Evolutionary conservation across 805 yeast genomes (phyloP), one percentile per base, ranked within the genome.

Genomic region (Limtongia smithiae): DNA sequence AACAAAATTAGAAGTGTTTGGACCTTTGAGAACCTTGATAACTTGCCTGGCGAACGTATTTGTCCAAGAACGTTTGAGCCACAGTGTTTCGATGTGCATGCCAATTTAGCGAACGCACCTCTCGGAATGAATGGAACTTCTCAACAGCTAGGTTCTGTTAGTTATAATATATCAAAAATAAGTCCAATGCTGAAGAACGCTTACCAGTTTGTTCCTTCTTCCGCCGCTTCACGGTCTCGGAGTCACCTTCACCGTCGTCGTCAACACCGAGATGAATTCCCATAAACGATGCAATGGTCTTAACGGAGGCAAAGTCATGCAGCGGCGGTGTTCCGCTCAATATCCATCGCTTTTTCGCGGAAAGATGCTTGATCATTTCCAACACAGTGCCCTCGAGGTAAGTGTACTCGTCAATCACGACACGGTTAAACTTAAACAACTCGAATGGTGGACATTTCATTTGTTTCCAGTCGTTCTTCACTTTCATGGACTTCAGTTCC

Each of bases 311-410:
- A 30, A 46, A 46, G 31, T 46, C 46, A 3, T 36, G 11, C 18
- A 46, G 21, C 4, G 50, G 50, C 21, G 50, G 50, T 5, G 50
- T 46, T 18, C 50, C 50, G 6, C 46, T 41, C 25, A 46, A 18
- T 30, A 46, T 41, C 50, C 50, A 46, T 15, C 36, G 31, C 27
- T 27, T 27, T 6, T 33, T 35, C 3, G 50, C 40, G 14, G 41
- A 21, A 3, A 46, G 11, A 22, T 46, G 46, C 20, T 24, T 43
- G n/a, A 46, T 37, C 41, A 41, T 36, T 20, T 37, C 50, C 15
- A 37, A 40, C 8, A 41, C 33, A 7, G 42, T 24, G 12, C 50
- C 50, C n/a, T 36, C 41, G 9, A 46, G 25, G 30, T 46, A 46
- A 11, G 50, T 41, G 35, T 46, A 46, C 37, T 46, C 50, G 22